A percentile compares a stretch with the other conserved stretches of the same genome.
Evolutionary conservation across 805 yeast species (phyloP).

Genomic region (Candida palmyrensis): DNA sequence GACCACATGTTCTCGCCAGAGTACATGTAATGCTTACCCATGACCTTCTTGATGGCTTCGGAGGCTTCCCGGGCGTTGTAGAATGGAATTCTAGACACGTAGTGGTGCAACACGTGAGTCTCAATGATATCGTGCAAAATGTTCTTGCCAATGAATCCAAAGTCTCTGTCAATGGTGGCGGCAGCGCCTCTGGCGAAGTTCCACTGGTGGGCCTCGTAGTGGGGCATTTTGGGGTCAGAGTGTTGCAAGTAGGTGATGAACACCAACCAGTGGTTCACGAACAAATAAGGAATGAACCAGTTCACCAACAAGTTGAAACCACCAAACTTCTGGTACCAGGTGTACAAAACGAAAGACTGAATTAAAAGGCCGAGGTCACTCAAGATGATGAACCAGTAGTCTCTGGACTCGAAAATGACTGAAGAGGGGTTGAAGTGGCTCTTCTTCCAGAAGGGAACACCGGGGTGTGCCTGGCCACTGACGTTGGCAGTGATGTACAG

Average conservation of each 20-base stretch:
- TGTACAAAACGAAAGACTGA: constrained; percentile 49
- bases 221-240: constrained; percentile 75
- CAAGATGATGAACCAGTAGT: constrained; percentile 65
- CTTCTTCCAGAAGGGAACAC: constrained; percentile 39
- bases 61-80: constrained; percentile 81
- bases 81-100: constrained; percentile 78
- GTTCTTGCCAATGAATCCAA: constrained; percentile 73
- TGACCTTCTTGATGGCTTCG: constrained; percentile 72
- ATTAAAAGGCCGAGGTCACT: constrained; percentile 67
- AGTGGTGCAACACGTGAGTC: constrained; percentile 87
- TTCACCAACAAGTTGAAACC: constrained; percentile 55
- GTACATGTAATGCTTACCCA: constrained; percentile 75
- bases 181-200: constrained; percentile 88
- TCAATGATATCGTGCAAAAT: constrained; percentile 86
- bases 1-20: constrained; percentile 70
- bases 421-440: constrained; percentile 72
- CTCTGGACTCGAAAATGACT: constrained; percentile 68
- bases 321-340: constrained; percentile 60
- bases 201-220: constrained; percentile 73
- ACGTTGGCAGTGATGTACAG: constrained; percentile 62
- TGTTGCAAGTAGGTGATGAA: constrained; percentile 83
- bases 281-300: constrained; percentile 73
- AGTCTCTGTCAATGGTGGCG: constrained; percentile 80
- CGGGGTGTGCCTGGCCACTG: constrained; percentile 65
- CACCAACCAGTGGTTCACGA: constrained; percentile 88